Evolutionary conservation across 169 alveolate species (phyloP).

Genomic region (Plasmodium falciparum): DNA sequence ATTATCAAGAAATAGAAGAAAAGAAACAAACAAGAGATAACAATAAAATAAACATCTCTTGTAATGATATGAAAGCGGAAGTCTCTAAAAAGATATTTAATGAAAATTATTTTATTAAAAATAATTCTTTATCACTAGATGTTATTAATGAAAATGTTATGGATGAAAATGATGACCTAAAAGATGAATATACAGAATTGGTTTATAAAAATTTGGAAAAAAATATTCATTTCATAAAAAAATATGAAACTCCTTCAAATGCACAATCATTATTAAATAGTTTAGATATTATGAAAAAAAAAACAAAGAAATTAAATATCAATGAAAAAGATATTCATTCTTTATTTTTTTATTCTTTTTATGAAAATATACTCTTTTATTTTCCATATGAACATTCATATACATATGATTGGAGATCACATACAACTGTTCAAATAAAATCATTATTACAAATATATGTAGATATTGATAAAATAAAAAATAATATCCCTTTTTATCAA

Average conservation of each 20-base stretch:
- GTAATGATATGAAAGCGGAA: not conserved
- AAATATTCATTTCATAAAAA: conserved; percentile 3
- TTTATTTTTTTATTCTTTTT: conserved; percentile 59
- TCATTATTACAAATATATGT: conserved; percentile 66
- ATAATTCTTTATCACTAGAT: conserved; percentile 1
- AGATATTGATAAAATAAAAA: conserved; percentile 69
- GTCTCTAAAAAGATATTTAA: not conserved
- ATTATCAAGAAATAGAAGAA: conserved; percentile 6
- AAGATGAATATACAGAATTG: conserved; percentile 43
- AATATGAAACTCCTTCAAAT: not conserved
- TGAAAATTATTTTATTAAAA: too few species aligned
- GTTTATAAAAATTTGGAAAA: not conserved
- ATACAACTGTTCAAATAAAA: conserved; percentile 62
- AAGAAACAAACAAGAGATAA: not conserved
- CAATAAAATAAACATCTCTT: too few species aligned
- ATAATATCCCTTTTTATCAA: conserved; percentile 19
- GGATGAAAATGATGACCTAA: conserved; percentile 58
- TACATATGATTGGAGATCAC: conserved; percentile 72
- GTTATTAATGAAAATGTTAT: conserved; percentile 49
- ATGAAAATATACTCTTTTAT: conserved; percentile 45
- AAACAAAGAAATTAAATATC: conserved; percentile 24
- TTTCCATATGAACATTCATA: conserved; percentile 73
- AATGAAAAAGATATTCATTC: conserved; percentile 35
- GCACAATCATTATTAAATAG: not conserved
- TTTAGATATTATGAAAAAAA: not conserved